These are phyloP conservation scores for Kuraishia hungarica DNA, from an alignment of 805 yeast species.

Conservation along the genomic window DNA sequence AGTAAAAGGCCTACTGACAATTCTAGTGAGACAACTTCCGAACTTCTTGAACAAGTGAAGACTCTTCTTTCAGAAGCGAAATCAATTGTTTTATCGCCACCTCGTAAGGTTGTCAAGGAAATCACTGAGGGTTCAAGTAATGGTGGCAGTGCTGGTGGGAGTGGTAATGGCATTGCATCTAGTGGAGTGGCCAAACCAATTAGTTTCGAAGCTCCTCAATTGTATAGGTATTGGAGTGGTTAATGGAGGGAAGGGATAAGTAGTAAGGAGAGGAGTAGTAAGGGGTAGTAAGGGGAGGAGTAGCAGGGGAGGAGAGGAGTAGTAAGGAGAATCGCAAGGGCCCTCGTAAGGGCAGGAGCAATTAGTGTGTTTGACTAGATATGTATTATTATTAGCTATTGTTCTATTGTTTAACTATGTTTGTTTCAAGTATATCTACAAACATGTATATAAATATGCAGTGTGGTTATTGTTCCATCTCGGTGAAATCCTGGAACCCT, in stretches of 20 bases:
- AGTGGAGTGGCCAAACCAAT: constrained; percentile 41
- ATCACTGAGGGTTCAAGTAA: constrained; percentile 13
- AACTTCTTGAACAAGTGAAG: not conserved
- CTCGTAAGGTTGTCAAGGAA: constrained; percentile 3
- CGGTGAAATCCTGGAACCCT: too few relatives aligned
- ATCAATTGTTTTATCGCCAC: not conserved
- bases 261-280: too few relatives aligned
- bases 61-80: not conserved
- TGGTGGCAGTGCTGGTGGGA: constrained; percentile 10
- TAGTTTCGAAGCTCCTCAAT: constrained; percentile 52
- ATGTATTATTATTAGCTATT: not conserved
- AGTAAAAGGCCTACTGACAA: not conserved
- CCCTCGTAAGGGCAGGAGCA: too few relatives aligned
- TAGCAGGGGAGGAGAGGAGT: too few relatives aligned
- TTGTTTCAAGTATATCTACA: too few relatives aligned
- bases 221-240: constrained; percentile 62
- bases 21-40: not conserved
- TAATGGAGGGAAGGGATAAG: too few relatives aligned
- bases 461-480: too few relatives aligned
- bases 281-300: too few relatives aligned
- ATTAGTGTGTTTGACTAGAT: not conserved
- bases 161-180: too few relatives aligned
- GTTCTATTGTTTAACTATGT: too few relatives aligned
- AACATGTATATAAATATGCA: too few relatives aligned
- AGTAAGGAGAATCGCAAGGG: too few relatives aligned